Evolutionary conservation across 495 filamentous ascomycete species (phyloP).

Genomic region (Aspergillus cavernicola): DNA sequence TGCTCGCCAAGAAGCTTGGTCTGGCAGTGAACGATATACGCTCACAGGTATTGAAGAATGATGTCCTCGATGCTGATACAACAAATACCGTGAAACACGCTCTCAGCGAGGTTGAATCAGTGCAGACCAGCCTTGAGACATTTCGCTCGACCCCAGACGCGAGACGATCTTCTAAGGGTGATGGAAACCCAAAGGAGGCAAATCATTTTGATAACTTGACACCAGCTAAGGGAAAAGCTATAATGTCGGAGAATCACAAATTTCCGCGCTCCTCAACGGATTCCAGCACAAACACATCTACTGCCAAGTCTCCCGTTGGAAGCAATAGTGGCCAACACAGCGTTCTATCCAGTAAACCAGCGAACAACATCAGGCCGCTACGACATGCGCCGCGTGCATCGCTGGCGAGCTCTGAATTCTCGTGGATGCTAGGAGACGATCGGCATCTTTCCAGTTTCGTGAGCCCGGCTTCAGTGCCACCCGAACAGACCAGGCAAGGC

Average conservation of each 20-base stretch:
- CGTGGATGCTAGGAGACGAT: slow-evolving; percentile 85
- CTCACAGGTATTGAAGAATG: slow-evolving; percentile 38
- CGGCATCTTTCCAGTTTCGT: slow-evolving; percentile 48
- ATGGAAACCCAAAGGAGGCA: slow-evolving; percentile 2
- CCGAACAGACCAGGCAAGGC: slow-evolving; percentile 42
- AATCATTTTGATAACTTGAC: background rate
- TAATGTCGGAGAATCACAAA: slow-evolving; percentile 1
- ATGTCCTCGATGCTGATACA: slow-evolving; percentile 46
- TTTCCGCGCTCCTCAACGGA: slow-evolving; percentile 1
- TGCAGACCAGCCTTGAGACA: slow-evolving; percentile 74
- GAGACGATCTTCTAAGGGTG: slow-evolving; percentile 1
- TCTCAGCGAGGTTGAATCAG: slow-evolving; percentile 70
- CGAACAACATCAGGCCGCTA: slow-evolving; percentile 11
- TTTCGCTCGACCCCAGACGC: slow-evolving; percentile 45
- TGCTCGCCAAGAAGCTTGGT: slow-evolving; percentile 69
- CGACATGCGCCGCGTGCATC: slow-evolving; percentile 16
- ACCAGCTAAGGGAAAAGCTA: slow-evolving; percentile 1
- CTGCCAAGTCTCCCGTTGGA: slow-evolving; percentile 10
- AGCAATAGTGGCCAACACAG: background rate
- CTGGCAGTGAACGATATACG: slow-evolving; percentile 66
- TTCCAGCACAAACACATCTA: slow-evolving; percentile 3
- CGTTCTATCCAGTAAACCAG: slow-evolving; percentile 3
- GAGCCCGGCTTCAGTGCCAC: slow-evolving; percentile 43
- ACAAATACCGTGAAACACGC: slow-evolving; percentile 40
- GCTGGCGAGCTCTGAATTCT: slow-evolving; percentile 81